Base-by-base conservation (phyloP, 805 yeast genomes). In the Wickerhamiella slavikovae region DNA sequence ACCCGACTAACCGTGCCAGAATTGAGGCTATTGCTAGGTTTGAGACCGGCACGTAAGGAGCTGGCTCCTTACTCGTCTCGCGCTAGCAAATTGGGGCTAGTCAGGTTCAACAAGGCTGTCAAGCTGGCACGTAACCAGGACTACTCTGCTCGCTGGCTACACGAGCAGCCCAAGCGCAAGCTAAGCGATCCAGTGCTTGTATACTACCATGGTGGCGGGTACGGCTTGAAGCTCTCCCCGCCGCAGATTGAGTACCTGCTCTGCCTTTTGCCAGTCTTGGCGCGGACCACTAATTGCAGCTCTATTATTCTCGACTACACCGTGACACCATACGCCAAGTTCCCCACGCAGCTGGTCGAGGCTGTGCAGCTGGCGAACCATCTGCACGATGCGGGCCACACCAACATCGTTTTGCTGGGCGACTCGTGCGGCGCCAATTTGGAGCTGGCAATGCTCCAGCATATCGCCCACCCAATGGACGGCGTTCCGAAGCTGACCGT, bases 401-500 rank as follows among this genome's bases (percentile, higher is more conserved):
- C 38, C 21, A 32, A 24, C 8, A 24, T 47, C 24, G 33, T 44
- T 8, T 27, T 44, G 3, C 30, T 38, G 17, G 55, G 55, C 12
- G 55, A 51, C 29, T 49, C 54, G 7, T 48, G 48, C 9, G 54
- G 55, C 15, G 54, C 46, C 1, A 44, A 46, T 27, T 32, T 51
- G 18, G 32, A 38, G 2, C 29, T 47, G 10, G 39, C 39, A 16
- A 24, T 24, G 26, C n/a, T 15, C 15, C 26, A 24, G 26, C 38
- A 29, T 18, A n/a, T 32, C 29, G 17, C 28, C 6, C 11, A 23
- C 16, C 37, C 37, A 2, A 28, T 29, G 24, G n/a, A 27, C 13
- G 27, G 28, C 3, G 32, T 37, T 24, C 25, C 15, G 18, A 30
- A 22, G 14, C 10, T 25, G 12, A 13, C n/a, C n/a, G n/a, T n/a